A percentile compares a stretch with the other conserved stretches of the same genome.
Conservation (phyloP, 2,329 filamentous ascomycete species). For the Scedosporium boydii region DNA sequence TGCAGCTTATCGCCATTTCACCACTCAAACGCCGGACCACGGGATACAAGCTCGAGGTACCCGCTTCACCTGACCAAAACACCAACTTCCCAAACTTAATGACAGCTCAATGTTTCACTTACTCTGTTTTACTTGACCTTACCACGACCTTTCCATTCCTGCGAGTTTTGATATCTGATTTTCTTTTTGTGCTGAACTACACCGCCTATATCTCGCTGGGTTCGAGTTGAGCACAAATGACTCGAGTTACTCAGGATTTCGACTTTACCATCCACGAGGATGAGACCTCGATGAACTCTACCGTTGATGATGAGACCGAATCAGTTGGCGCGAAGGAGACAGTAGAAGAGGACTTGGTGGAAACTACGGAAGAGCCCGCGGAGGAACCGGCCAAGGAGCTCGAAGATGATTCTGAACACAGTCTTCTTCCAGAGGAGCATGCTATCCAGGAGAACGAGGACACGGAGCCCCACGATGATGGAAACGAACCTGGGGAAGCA, state of each 20-base stretch:
- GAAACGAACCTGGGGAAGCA: not conserved
- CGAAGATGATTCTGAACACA: not conserved
- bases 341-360: not conserved
- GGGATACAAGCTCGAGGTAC: not conserved
- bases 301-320: not conserved
- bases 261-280: slow-evolving; percentile 8
- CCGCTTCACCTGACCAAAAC: slow-evolving; percentile 2
- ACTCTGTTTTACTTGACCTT: not conserved
- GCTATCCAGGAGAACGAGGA: not conserved
- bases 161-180: not conserved
- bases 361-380: not conserved
- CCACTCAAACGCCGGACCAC: not conserved
- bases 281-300: slow-evolving; percentile 2
- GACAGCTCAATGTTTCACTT: not conserved
- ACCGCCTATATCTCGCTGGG: not conserved
- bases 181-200: not conserved
- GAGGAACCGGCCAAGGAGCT: not conserved
- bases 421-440: not conserved
- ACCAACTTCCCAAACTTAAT: not conserved
- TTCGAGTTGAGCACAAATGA: slow-evolving; percentile 3
- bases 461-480: not conserved
- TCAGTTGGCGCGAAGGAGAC: not conserved
- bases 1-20: not conserved
- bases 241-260: slow-evolving; percentile 7
- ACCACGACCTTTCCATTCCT: not conserved